These are phyloP conservation scores for Sclerotinia spermophila DNA, from an alignment of 2,329 filamentous ascomycete genomes.

Conservation along the genomic window DNA sequence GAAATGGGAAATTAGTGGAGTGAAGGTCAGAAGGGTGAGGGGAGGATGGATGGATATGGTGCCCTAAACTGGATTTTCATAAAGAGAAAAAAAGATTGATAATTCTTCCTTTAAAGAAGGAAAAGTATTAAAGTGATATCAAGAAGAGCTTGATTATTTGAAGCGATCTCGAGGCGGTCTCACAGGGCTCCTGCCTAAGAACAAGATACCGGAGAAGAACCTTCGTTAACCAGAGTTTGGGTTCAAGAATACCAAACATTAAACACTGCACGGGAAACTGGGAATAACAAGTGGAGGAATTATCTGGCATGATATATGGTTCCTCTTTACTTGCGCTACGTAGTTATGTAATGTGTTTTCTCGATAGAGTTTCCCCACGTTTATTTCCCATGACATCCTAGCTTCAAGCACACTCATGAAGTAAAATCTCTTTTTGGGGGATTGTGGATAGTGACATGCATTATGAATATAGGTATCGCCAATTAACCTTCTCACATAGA, in stretches of 20 bases:
- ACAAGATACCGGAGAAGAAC: conserved; percentile 68
- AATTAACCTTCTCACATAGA: neutral
- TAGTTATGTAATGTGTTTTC: neutral
- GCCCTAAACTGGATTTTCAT: no score
- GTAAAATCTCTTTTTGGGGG: neutral
- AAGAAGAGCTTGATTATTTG: no score
- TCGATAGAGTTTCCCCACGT: no score
- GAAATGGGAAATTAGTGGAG: neutral
- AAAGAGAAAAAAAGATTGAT: no score
- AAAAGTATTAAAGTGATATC: no score
- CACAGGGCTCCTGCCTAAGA: conserved; percentile 75
- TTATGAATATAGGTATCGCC: neutral
- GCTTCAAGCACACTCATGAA: neutral
- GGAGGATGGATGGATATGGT: neutral
- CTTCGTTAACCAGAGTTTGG: conserved; percentile 71
- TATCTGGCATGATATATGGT: neutral
- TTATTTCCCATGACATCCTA: neutral
- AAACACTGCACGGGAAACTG: no score
- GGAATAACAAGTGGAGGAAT: accelerated
- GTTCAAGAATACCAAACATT: conserved; percentile 70
- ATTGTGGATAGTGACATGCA: neutral
- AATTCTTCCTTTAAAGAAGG: no score
- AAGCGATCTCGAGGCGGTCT: conserved; percentile 78
- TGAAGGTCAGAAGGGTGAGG: neutral
- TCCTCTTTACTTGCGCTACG: neutral